phyloP scores from a whole-genome alignment of 805 yeast species.

The Zygosaccharomyces gambellarensis region DNA sequence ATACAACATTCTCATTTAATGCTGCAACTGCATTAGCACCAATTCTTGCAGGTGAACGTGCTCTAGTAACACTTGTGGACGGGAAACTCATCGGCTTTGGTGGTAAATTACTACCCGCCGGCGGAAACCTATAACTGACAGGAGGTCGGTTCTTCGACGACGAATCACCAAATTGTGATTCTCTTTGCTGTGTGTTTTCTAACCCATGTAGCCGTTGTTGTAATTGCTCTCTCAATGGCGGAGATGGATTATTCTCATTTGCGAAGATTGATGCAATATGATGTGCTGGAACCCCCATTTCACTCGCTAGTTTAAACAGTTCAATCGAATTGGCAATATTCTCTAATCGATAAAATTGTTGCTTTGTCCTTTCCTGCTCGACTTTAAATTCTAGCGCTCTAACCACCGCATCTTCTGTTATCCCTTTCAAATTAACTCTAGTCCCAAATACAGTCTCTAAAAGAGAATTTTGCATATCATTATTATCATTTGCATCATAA shows the following conservation, averaged over 20 bases:
- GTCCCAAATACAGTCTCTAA: conserved; percentile 46
- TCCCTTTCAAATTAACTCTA: conserved; percentile 42
- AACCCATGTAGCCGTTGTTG: neutral
- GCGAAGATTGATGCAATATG: conserved; percentile 57
- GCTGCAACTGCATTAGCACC: conserved; percentile 70
- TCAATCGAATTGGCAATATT: conserved; percentile 54
- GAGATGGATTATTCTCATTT: conserved; percentile 5
- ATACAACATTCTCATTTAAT: conserved; percentile 27
- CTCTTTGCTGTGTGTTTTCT: neutral
- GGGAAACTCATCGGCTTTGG: conserved; percentile 10
- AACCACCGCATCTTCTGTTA: conserved; percentile 46
- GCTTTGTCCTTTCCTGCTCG: conserved; percentile 80
- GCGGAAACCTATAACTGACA: conserved; percentile 22
- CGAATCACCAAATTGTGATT: neutral
- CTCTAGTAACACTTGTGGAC: conserved; percentile 31
- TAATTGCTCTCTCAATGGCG: conserved; percentile 4
- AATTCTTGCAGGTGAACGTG: conserved; percentile 62
- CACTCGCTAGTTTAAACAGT: conserved; percentile 55
- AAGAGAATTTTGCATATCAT: conserved; percentile 10
- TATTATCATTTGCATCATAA: neutral
- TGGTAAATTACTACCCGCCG: conserved; percentile 10
- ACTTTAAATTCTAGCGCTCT: conserved; percentile 55
- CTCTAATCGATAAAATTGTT: conserved; percentile 69
- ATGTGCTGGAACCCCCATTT: conserved; percentile 58
- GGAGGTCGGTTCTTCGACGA: conserved; percentile 10